phyloP scores from a whole-genome alignment of 306 rosid species.

The Acacia confusa region DNA sequence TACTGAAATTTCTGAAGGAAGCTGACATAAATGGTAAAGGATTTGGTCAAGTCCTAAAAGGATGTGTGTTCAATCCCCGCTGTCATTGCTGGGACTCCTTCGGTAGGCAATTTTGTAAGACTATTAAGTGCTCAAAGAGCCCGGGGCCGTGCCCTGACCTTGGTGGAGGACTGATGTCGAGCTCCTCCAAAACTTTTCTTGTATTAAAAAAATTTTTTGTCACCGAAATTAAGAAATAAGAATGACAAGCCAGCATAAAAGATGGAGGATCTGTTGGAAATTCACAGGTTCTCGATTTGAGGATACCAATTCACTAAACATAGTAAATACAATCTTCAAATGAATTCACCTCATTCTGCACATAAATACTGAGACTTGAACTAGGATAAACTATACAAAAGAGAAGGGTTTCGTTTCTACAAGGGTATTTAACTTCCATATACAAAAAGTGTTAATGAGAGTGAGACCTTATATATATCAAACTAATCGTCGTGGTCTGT shows the following conservation, averaged over 20 bases:
- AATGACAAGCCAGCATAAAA: not conserved
- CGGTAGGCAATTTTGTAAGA: too few relatives aligned
- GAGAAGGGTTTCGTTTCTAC: not conserved
- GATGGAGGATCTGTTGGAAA: not conserved
- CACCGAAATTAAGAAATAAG: not conserved
- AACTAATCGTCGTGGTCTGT: conserved; percentile 36
- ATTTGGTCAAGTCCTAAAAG: too few relatives aligned
- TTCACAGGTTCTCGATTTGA: not conserved
- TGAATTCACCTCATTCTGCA: not conserved
- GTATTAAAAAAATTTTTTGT: too few relatives aligned
- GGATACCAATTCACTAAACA: not conserved
- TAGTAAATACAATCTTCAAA: not conserved
- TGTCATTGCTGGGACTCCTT: too few relatives aligned
- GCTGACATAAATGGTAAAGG: too few relatives aligned
- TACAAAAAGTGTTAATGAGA: not conserved
- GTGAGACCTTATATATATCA: not conserved
- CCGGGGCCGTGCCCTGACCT: too few relatives aligned
- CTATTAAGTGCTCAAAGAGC: too few relatives aligned
- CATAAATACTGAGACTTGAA: not conserved
- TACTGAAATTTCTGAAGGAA: too few relatives aligned
- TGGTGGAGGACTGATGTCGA: too few relatives aligned
- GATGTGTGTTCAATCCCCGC: too few relatives aligned
- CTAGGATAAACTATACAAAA: not conserved
- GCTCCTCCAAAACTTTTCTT: too few relatives aligned
- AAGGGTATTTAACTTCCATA: not conserved